Percentiles rank a stretch among this genome's conserved stretches.
Evolutionary conservation across 805 yeast species (phyloP).

Genomic region (Candida lessepsii): DNA sequence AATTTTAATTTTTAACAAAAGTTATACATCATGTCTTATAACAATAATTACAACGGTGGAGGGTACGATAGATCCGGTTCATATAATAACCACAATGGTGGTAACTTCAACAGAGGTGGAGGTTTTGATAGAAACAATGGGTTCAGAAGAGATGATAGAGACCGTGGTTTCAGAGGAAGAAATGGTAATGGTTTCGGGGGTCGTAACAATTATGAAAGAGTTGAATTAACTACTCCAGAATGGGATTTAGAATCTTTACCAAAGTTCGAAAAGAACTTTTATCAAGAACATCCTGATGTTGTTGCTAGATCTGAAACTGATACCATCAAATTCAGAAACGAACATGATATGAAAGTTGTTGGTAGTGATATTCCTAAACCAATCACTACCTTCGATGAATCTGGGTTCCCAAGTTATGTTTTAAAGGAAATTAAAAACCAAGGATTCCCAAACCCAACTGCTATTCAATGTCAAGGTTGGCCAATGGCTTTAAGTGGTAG

Average conservation of each 20-base stretch:
- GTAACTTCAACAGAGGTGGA: conserved; percentile 21
- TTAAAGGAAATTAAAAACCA: conserved; percentile 82
- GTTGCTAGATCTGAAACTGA: conserved; percentile 73
- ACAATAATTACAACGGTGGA: conserved; percentile 19
- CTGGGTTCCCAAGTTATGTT: conserved; percentile 96
- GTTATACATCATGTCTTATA: conserved; percentile 12
- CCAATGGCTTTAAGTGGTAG: conserved; percentile 99
- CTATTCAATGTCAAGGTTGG: conserved; percentile 99
- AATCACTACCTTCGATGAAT: conserved; percentile 88
- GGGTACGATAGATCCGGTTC: conserved; percentile 10
- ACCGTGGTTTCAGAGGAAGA: conserved; percentile 35
- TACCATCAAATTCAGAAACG: conserved; percentile 70
- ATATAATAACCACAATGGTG: conserved; percentile 13
- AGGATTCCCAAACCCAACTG: conserved; percentile 93
- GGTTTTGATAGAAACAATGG: conserved; percentile 36
- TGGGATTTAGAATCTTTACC: conserved; percentile 81
- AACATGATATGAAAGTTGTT: conserved; percentile 78
- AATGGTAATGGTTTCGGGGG: conserved; percentile 39
- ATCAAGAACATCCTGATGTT: conserved; percentile 80
- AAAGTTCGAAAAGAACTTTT: conserved; percentile 92
- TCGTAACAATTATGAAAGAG: conserved; percentile 40
- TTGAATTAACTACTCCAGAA: conserved; percentile 64
- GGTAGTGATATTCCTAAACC: conserved; percentile 94
- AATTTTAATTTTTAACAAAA: conserved; percentile 1
- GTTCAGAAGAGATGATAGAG: conserved; percentile 25